Evolutionary conservation across 768 basidiomycete species (phyloP), one percentile per base, ranked within the genome.

Genomic region (Pisolithus albus): DNA sequence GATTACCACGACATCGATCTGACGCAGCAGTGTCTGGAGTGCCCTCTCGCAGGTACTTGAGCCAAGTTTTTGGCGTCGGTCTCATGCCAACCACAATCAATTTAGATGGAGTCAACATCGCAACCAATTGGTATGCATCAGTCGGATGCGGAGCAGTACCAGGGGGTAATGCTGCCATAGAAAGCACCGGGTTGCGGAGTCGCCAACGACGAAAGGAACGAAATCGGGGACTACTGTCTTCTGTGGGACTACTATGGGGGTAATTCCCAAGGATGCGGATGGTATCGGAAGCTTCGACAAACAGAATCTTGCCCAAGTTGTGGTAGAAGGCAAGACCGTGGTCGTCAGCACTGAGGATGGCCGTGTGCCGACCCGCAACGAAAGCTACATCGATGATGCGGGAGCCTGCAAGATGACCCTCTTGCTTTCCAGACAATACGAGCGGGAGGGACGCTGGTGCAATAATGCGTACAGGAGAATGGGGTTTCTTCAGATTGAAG

Each of bases 271-370:
- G 76, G 48, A 99, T 90, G 16, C 96, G 84, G 42, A 98, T 77
- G 32, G 90, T 91, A 64, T 99, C 96, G 15, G 89, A 84, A 11
- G 94, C 93, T 43, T 97, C 94, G 6, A 99, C 86, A 57, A 96
- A 96, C 13, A 98, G 75, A 10, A 98, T 85, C 65, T 91, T 94
- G 24, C 96, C 92, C 4, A 99, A 72, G 50, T 87, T 89, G 68
- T 97, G 94, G 64, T 91, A 96, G 69, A 99, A 99, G 0, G 92
- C 90, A 8, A 97, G 76, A 0, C 96, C 96, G 57, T 78, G 71
- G 52, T 95, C 89, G 64, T 98, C 96, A 2, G 91, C 88, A 4
- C 86, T 86, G 38, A 97, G 82, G 46, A 98, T 78, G 5, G 92
- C 93, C 2, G 96, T 98, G 60, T 96, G 95, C 38, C 95, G 78